Conservation (phyloP, 176 grass and related monocot genomes). For the Echinochloa phyllopogon region DNA sequence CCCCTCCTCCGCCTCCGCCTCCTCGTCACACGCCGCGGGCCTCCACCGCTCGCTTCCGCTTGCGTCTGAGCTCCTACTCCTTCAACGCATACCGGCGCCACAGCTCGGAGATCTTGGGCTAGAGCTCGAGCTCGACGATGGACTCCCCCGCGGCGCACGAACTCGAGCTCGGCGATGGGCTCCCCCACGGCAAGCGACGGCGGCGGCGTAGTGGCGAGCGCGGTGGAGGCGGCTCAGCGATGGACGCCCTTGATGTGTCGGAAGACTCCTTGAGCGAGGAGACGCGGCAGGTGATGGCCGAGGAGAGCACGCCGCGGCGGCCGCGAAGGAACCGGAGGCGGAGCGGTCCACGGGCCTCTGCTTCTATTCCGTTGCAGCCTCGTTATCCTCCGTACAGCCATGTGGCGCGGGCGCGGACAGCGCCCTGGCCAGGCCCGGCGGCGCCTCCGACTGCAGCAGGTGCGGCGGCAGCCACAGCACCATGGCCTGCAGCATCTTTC, state of each 20-base stretch:
- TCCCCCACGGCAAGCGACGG: constrained; percentile 28
- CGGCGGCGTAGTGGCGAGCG: constrained; percentile 2
- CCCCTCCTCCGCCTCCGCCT: constrained; percentile 28
- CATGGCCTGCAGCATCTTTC: constrained; percentile 50
- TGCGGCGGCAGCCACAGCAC: constrained; percentile 63
- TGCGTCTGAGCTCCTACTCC: constrained; percentile 49
- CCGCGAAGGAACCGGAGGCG: constrained; percentile 69
- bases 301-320: constrained; percentile 68
- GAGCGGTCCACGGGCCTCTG: constrained; percentile 63
- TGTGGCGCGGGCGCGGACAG: constrained; percentile 41
- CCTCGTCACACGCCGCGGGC: constrained; percentile 16
- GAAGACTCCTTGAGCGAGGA: constrained; percentile 75
- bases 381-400: background rate
- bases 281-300: constrained; percentile 78
- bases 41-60: constrained; percentile 31
- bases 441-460: constrained; percentile 83
- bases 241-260: constrained; percentile 44
- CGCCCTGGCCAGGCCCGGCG: constrained; percentile 57
- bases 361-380: background rate
- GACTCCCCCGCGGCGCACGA: constrained; percentile 62
- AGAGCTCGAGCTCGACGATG: too few species aligned
- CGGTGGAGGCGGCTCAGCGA: constrained; percentile 35
- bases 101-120: constrained; percentile 81
- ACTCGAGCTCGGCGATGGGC: constrained; percentile 75
- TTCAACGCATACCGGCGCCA: constrained; percentile 55